Conservation (phyloP, 2,329 filamentous ascomycete genomes). For the Colletotrichum sansevieriae region DNA sequence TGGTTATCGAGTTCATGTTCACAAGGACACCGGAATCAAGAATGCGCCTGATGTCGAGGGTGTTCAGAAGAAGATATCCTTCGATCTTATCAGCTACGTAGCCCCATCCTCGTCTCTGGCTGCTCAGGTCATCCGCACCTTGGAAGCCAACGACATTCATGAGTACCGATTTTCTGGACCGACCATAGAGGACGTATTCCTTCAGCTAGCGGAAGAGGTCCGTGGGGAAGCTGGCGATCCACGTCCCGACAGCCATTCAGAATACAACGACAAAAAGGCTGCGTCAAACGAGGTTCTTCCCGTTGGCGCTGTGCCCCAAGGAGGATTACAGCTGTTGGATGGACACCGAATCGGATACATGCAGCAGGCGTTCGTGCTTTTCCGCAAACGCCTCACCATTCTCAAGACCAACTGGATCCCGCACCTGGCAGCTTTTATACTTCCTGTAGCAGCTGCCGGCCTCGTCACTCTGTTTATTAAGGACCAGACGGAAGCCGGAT, state of each 20-base stretch:
- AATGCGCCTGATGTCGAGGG: constrained; percentile 65
- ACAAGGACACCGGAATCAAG: constrained; percentile 66
- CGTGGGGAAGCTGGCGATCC: constrained; percentile 53
- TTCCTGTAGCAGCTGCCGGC: constrained; percentile 84
- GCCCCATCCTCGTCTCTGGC: constrained; percentile 78
- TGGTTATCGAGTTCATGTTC: constrained; percentile 85
- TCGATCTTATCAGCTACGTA: constrained; percentile 81
- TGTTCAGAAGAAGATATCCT: constrained; percentile 68
- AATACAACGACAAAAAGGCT: constrained; percentile 47
- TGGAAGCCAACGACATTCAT: constrained; percentile 75
- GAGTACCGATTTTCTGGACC: constrained; percentile 91
- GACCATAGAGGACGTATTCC: constrained; percentile 92
- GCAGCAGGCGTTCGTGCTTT: constrained; percentile 79
- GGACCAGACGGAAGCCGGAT: constrained; percentile 64
- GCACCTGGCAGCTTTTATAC: constrained; percentile 78
- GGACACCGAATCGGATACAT: constrained; percentile 78
- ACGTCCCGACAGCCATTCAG: constrained; percentile 4
- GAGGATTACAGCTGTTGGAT: constrained; percentile 70
- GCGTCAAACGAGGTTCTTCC: constrained; percentile 16
- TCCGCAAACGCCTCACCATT: constrained; percentile 82
- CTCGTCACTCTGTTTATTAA: constrained; percentile 83
- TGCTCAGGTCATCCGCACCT: constrained; percentile 75
- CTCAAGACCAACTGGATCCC: constrained; percentile 84
- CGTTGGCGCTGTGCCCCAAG: constrained; percentile 37
- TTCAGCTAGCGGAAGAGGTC: constrained; percentile 86